Base-by-base conservation (phyloP, 805 yeast genomes). In the Cyberlindnera americana region DNA sequence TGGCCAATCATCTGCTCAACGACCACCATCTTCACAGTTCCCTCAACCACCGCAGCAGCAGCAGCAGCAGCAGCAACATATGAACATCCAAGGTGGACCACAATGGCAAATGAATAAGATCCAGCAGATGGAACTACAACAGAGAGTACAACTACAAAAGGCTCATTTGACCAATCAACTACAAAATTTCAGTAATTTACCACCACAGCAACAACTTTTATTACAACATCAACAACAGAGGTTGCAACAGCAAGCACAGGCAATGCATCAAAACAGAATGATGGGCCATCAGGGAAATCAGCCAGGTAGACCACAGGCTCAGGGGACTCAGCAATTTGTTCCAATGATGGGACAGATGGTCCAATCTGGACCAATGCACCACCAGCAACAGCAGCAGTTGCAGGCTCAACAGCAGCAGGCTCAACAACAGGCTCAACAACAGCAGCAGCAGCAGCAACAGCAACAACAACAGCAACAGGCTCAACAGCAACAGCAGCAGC, bases 141-240 rank as follows among this genome's bases (percentile, higher is more conserved):
- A 52, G 19, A 21, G 56, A 17, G 52, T 48, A 4, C 57, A 54
- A 15, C 18, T 54, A 13, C 58, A 53, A 17, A 52, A 53, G 31
- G 43, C 47, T 2, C 55, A 52, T 27, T 16, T 54, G 18, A 46
- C 43, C 35, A 44, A 39, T 19, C 59, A 52, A 21, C 38, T 36
- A 24, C 51, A 44, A 30, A 42, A 41, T 27, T 47, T 47, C 33
- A 29, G 40, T 21, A 38, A 38, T 22, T 15, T 46, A 10, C 43
- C 47, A 8, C 52, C 48, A 32, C 57, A 48, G 25, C 50, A 46
- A 14, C 55, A 47, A 35, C 41, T 41, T 9, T 44, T 44, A 19
- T 48, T 42, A 15, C 52, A 49, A 33, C 46, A 43, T 11, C 49
- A 42, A 14, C 42, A 35, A 17, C 44, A 34, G 25, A 37, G 40